Base-by-base conservation (phyloP, 495 filamentous ascomycete genomes). In the Filosporella fistucella region DNA sequence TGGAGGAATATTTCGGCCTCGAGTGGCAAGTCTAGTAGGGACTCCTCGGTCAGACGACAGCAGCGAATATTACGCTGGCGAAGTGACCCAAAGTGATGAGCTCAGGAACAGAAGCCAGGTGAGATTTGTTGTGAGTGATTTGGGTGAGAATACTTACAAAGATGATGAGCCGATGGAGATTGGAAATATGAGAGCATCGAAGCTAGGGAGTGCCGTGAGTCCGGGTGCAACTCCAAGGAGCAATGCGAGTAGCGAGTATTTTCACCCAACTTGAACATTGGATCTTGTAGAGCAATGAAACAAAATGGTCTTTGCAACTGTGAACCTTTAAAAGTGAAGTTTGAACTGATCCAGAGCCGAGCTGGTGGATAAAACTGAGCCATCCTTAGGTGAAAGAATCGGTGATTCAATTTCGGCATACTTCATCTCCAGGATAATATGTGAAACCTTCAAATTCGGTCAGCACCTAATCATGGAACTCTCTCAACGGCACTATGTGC, bases 1-100 rank as follows among this genome's bases (percentile, higher is more conserved):
- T 28, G 51, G 47, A 22, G 51, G 55, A 2, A 51, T 58, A 2
- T 58, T 58, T 23, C 47, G 51, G 7, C 51, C 51, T 51, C 50
- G 52, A n/a, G 40, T 42, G 32, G 33, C 32, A 3, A 37, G 43
- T 14, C 29, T 25, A 7, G 12, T 16, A 5, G 46, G 46, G 1
- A 40, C 32, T 21, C 49, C 50, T 16, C 53, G 23, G 22, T 49
- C 45, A 16, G 55, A 57, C 24, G 42, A 44, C 14, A 51, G 46
- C 32, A 50, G 49, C 35, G 34, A 46, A 9, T 52, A 49, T 24
- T 50, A 49, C 20, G 41, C 22, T 18, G 37, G 18, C 16, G 37
- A 36, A 12, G 12, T 20, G 16, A 16, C 17, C 9, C 8, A 30
- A n/a, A 12, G 33, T 24, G 14, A 30, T 40, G 23, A 45, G 12